Conservation (phyloP, 371 early-diverging fungal genomes). For the Nosema muscidifuracis region DNA sequence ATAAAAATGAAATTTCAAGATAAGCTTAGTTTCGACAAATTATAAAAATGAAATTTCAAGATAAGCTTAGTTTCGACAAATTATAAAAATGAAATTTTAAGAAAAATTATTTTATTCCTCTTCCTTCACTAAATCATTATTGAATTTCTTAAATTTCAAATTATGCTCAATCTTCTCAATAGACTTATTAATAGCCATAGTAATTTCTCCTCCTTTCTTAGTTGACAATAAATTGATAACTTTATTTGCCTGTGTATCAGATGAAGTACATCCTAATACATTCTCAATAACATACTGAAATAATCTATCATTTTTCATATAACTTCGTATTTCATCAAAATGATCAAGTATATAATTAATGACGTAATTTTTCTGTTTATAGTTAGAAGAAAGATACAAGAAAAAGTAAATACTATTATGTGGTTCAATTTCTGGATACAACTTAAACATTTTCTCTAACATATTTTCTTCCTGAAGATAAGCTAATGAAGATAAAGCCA, state of each 20-base stretch:
- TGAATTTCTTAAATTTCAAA: slow-evolving; percentile 7
- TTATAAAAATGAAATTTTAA: neutral
- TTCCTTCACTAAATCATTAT: neutral
- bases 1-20: no score
- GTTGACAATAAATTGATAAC: neutral
- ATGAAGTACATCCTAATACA: neutral
- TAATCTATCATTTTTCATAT: slow-evolving; percentile 17
- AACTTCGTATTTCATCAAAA: slow-evolving; percentile 12
- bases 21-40: no score
- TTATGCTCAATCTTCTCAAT: slow-evolving; percentile 6
- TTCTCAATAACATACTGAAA: slow-evolving; percentile 3
- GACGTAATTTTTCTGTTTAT: neutral
- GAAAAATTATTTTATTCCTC: no score
- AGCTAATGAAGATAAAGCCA: slow-evolving; percentile 14
- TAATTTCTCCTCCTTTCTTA: slow-evolving; percentile 4
- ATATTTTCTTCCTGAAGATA: neutral
- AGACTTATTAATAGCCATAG: slow-evolving; percentile 3
- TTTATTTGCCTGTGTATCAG: neutral
- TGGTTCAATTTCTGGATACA: slow-evolving; percentile 7
- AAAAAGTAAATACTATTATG: slow-evolving; percentile 16
- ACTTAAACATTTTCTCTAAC: neutral
- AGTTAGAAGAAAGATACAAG: neutral
- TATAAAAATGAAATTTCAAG: no score
- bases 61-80: no score
- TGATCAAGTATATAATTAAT: slow-evolving; percentile 3